Evolutionary conservation across 1,284 basidiomycete species (phyloP), one percentile per base, ranked within the genome.

Genomic region (Agroathelia rolfsii): DNA sequence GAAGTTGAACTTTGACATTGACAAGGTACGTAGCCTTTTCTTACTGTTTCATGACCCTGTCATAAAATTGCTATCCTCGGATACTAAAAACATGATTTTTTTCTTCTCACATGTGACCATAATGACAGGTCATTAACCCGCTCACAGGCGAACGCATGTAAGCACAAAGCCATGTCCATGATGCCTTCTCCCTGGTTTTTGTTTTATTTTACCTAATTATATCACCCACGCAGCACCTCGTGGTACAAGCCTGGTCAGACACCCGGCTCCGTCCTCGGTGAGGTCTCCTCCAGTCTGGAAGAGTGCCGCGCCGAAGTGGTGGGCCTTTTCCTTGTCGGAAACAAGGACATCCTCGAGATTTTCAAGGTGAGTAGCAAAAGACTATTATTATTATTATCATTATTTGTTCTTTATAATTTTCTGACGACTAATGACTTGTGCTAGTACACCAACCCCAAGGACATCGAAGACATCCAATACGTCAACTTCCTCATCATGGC

Each of bases 211-310:
- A 7, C 16, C 16, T 17, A n/a, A 2, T 26, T 21, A 30, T 4
- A 18, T 2, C 15, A 18, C 30, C 25, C 18, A 14, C 35, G 0
- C 34, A 83, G 77, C 32, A 64, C 66, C 4, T 77, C 77, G 6
- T 89, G 86, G 86, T 89, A 89, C 55, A 82, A 81, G 49, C 69
- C 79, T 30, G 85, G 84, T 4, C 82, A 87, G 53, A 85, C 81
- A 1, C 67, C 81, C 16, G 80, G 73, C 34, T 76, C 82, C 3
- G 76, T 87, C 4, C 64, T 89, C 2, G 85, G 85, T 1, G 79
- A 86, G 42, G 80, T 87, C 3, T 86, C 82, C 3, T 86, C 83
- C 0, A 88, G 84, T 0, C 73, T 88, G 71, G 86, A 89, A 52
- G 86, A 89, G 59, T 89, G 85, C 46, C 73, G 86, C 15, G 85